Evolutionary conservation across 2,329 filamentous ascomycete species (phyloP).

Genomic region (Aspergillus fructus): DNA sequence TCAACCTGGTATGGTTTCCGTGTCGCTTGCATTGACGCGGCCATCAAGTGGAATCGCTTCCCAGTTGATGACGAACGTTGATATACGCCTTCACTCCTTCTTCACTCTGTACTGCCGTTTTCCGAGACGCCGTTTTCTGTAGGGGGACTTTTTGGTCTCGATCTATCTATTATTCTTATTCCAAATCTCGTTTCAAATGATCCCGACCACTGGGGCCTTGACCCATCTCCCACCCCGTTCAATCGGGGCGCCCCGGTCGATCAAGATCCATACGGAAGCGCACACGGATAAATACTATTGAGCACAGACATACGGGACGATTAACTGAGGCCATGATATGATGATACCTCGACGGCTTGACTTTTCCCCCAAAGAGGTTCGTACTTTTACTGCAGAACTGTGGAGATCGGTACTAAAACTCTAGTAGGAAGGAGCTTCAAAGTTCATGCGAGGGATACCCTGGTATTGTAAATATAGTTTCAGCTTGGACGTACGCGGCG

Average conservation of each 20-base stretch:
- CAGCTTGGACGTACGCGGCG: not conserved
- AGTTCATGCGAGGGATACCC: not conserved
- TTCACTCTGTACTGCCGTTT: not conserved
- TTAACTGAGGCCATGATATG: too few relatives aligned
- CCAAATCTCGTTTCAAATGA: too few relatives aligned
- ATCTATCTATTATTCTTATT: not conserved
- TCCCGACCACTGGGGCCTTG: not conserved
- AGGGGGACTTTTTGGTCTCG: not conserved
- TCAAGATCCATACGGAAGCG: too few relatives aligned
- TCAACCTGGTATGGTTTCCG: constrained; percentile 9
- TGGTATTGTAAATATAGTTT: not conserved
- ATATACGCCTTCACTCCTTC: not conserved
- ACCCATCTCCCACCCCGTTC: too few relatives aligned
- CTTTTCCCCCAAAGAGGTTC: not conserved
- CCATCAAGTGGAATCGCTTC: not conserved
- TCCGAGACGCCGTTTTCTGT: not conserved
- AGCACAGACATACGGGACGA: too few relatives aligned
- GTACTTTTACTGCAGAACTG: not conserved
- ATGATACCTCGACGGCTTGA: too few relatives aligned
- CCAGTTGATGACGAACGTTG: not conserved
- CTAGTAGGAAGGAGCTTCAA: not conserved
- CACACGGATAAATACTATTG: too few relatives aligned
- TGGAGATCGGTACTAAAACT: not conserved
- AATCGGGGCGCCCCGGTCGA: too few relatives aligned
- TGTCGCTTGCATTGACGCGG: not conserved